Conservation (phyloP, 192 early-diverging fungal species). For the Entomortierella parvispora region DNA sequence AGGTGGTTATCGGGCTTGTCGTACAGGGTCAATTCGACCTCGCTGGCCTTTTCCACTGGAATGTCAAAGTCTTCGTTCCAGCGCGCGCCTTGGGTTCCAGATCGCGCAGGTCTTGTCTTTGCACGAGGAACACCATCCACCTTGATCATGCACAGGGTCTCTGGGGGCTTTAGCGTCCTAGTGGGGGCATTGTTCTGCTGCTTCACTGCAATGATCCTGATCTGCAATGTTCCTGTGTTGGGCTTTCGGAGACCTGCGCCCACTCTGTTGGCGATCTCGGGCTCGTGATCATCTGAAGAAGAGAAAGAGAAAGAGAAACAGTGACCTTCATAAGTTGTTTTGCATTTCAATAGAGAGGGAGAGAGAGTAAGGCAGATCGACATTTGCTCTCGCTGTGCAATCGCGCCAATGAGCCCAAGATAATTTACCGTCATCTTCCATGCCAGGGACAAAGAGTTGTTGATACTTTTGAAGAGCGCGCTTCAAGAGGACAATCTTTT, state of each 20-base stretch:
- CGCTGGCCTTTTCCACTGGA: constrained; percentile 88
- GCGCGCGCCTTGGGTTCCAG: constrained; percentile 62
- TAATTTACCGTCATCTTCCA: constrained; percentile 74
- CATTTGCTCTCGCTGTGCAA: no score
- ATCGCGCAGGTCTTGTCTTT: constrained; percentile 74
- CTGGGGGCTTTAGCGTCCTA: constrained; percentile 66
- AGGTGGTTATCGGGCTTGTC: constrained; percentile 78
- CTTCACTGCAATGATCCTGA: constrained; percentile 70
- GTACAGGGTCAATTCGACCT: constrained; percentile 91
- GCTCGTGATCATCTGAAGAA: constrained; percentile 54
- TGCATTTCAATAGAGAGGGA: no score
- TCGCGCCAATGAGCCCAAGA: no score
- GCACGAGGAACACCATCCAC: constrained; percentile 85
- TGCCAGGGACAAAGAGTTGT: constrained; percentile 82
- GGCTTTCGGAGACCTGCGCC: constrained; percentile 75
- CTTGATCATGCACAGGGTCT: constrained; percentile 82
- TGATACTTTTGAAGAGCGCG: constrained; percentile 87
- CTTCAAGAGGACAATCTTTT: constrained; percentile 78
- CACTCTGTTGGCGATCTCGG: constrained; percentile 48
- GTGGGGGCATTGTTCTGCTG: constrained; percentile 67
- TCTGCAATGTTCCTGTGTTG: constrained; percentile 75
- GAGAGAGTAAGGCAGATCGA: neutral
- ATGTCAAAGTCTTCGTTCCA: constrained; percentile 92
- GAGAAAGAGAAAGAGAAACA: neutral
- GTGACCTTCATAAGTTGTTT: no score